Evolutionary conservation across 768 basidiomycete species (phyloP).

Genomic region (Suillus luteus): DNA sequence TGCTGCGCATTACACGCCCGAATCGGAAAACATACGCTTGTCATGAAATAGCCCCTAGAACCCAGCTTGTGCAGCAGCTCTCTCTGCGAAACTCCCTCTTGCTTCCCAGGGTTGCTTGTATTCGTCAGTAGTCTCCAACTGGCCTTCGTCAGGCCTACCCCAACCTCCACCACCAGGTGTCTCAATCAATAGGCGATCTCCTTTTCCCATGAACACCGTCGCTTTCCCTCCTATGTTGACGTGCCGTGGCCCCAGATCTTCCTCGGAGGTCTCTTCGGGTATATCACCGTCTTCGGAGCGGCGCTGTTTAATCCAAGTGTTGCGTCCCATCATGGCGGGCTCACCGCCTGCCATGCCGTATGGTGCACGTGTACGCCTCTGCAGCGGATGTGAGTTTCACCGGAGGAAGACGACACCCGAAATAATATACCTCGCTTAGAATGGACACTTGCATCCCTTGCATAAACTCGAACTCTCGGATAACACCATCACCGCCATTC

Average conservation of each 20-base stretch:
- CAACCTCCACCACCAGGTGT: slow-evolving; percentile 93
- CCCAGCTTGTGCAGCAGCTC: slow-evolving; percentile 61
- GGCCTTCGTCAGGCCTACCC: slow-evolving; percentile 45
- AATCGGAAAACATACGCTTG: background rate
- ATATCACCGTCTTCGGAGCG: slow-evolving; percentile 70
- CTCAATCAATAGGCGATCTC: slow-evolving; percentile 77
- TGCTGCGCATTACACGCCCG: background rate
- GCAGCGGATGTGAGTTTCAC: slow-evolving; percentile 9
- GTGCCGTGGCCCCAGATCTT: slow-evolving; percentile 43
- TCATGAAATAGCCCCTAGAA: slow-evolving; percentile 39
- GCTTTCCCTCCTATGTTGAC: slow-evolving; percentile 93
- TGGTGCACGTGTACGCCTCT: slow-evolving; percentile 85
- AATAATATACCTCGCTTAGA: slow-evolving; percentile 69
- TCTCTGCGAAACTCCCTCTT: slow-evolving; percentile 68
- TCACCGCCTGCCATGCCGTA: slow-evolving; percentile 86
- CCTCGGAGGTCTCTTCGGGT: slow-evolving; percentile 35
- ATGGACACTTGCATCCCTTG: slow-evolving; percentile 87
- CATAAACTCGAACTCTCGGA: slow-evolving; percentile 81
- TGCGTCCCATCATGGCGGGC: slow-evolving; percentile 69
- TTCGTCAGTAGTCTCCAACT: slow-evolving; percentile 32
- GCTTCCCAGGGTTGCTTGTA: slow-evolving; percentile 55
- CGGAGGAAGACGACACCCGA: background rate
- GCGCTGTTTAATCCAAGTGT: slow-evolving; percentile 83
- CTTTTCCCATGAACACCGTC: slow-evolving; percentile 85
- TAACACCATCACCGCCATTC: slow-evolving; percentile 82